These are phyloP conservation scores for Blastocystis sp. DNA, from an alignment of 352 stramenopile genomes.

Conservation along the genomic window DNA sequence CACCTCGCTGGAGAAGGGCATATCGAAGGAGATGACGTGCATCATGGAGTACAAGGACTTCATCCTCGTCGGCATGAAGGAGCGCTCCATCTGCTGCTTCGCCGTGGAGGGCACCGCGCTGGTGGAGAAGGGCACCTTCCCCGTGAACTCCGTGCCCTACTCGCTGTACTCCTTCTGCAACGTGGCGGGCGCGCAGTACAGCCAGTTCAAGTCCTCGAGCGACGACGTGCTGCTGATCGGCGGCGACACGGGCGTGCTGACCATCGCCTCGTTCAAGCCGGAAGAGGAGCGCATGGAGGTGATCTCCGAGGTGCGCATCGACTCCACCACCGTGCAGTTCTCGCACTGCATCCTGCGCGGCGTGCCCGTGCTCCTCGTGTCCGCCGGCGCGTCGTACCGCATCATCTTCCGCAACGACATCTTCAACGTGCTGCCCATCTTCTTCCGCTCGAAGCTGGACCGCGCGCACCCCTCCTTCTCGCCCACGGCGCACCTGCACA, in stretches of 20 bases:
- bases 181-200: not conserved
- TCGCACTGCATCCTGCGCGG: constrained; percentile 14
- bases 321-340: not conserved
- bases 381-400: constrained; percentile 6
- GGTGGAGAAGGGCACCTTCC: constrained; percentile 14
- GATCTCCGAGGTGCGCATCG: constrained; percentile 23
- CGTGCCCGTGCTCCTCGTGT: constrained; percentile 35
- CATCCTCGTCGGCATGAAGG: constrained; percentile 27
- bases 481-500: not conserved
- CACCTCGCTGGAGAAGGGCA: constrained; percentile 33
- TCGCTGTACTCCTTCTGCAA: constrained; percentile 54
- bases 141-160: constrained; percentile 1
- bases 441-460: constrained; percentile 7
- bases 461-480: not conserved
- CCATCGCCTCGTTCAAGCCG: not conserved
- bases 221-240: constrained; percentile 26
- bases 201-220: constrained; percentile 6
- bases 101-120: constrained; percentile 30
- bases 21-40: constrained; percentile 36
- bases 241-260: not conserved
- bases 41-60: constrained; percentile 29
- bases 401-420: constrained; percentile 45
- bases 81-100: constrained; percentile 28
- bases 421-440: constrained; percentile 23
- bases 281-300: not conserved